Conservation (phyloP, 257 asterid genomes). For the Solanum gracilifrons region DNA sequence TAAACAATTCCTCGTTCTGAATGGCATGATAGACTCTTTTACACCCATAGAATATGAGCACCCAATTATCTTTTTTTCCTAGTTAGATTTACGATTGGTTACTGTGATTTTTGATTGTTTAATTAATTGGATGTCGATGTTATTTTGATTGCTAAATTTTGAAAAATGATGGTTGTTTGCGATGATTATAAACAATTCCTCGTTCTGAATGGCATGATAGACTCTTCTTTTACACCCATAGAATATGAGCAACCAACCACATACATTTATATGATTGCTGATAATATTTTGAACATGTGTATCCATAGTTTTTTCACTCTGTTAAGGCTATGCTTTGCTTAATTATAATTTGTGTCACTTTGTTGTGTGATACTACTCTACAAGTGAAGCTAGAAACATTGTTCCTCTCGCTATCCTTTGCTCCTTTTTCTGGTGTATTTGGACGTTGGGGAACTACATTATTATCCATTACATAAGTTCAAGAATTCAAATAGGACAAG, state of each 20-base stretch:
- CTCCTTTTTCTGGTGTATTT: background rate
- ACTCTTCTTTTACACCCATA: conserved; percentile 64
- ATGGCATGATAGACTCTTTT: conserved; percentile 53
- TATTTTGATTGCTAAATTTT: background rate
- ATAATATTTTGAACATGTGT: background rate
- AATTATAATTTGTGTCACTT: background rate
- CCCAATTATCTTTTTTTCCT: background rate
- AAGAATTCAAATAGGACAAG: background rate
- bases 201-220: conserved; percentile 72
- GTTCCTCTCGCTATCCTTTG: background rate
- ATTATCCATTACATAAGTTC: background rate
- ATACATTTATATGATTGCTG: too few species aligned
- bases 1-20: conserved; percentile 72
- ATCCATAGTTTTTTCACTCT: background rate
- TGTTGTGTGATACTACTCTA: background rate
- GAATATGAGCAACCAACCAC: conserved; percentile 56
- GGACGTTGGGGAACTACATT: background rate
- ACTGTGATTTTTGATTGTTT: background rate
- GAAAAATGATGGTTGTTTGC: background rate
- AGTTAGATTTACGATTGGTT: background rate
- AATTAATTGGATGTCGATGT: background rate
- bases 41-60: conserved; percentile 91
- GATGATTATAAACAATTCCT: conserved; percentile 66
- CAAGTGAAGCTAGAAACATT: background rate
- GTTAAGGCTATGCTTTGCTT: background rate